These are phyloP conservation scores for Tolypocladium paradoxum DNA, from an alignment of 2,329 filamentous ascomycete species.

Conservation along the genomic window DNA sequence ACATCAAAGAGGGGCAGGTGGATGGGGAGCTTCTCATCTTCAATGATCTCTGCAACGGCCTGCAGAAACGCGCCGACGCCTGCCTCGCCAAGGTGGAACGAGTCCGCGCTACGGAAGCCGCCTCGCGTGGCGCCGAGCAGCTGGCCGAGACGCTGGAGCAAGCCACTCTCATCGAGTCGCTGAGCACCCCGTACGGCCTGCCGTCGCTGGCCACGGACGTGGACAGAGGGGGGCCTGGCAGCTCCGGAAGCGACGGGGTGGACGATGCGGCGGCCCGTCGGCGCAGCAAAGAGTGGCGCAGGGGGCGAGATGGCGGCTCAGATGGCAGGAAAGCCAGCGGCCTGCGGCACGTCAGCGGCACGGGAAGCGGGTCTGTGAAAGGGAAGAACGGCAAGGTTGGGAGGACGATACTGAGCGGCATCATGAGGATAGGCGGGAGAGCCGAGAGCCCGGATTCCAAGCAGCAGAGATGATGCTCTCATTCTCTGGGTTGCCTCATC, in stretches of 20 bases:
- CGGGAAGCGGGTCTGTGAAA: conserved; percentile 18
- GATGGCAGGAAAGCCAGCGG: conserved; percentile 11
- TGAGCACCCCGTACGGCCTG: conserved; percentile 18
- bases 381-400: conserved; percentile 29
- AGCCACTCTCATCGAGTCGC: conserved; percentile 23
- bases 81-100: conserved; percentile 40
- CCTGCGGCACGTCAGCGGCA: conserved; percentile 17
- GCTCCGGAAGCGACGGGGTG: conserved; percentile 37
- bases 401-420: conserved; percentile 30
- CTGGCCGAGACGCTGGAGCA: conserved; percentile 39
- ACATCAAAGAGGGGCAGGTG: conserved; percentile 19
- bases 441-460: conserved; percentile 30
- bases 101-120: conserved; percentile 26
- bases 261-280: conserved; percentile 14
- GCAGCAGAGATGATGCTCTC: conserved; percentile 9
- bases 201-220: conserved; percentile 16
- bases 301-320: conserved; percentile 1
- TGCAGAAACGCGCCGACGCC: conserved; percentile 40
- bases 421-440: conserved; percentile 31
- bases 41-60: conserved; percentile 35
- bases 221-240: conserved; percentile 32
- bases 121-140: conserved; percentile 20
- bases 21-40: conserved; percentile 45
- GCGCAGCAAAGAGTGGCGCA: conserved; percentile 21
- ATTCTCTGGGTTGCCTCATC: conserved; percentile 1